Percentiles rank a stretch among this genome's conserved stretches.
These are phyloP conservation scores for Senna siamea DNA, from an alignment of 306 rosid species.

Conservation along the genomic window DNA sequence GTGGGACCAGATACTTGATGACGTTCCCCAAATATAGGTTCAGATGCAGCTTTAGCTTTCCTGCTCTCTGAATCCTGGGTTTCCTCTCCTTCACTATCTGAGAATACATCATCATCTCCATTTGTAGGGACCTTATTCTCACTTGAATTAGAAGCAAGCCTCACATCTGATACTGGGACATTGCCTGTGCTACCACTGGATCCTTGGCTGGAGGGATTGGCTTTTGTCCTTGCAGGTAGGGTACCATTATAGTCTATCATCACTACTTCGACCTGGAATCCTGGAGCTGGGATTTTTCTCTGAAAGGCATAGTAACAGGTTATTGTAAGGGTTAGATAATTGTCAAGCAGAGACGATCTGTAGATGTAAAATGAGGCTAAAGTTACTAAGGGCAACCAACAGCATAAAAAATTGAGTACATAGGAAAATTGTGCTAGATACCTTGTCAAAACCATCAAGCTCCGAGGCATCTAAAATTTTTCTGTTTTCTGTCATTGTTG, in stretches of 20 bases:
- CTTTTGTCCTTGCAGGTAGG: constrained; percentile 48
- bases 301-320: constrained; percentile 43
- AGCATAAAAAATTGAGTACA: constrained; percentile 6
- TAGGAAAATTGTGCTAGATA: constrained; percentile 37
- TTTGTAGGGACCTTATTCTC: constrained; percentile 42
- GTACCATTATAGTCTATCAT: constrained; percentile 75
- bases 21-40: constrained; percentile 37
- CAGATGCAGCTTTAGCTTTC: constrained; percentile 35
- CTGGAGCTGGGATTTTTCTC: constrained; percentile 90
- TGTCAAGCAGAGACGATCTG: constrained; percentile 14
- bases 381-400: neutral
- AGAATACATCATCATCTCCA: constrained; percentile 82
- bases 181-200: constrained; percentile 47
- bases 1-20: constrained; percentile 51
- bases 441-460: constrained; percentile 95
- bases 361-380: neutral
- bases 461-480: constrained; percentile 54
- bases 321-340: constrained; percentile 33
- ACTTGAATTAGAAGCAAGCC: constrained; percentile 45
- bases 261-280: constrained; percentile 85
- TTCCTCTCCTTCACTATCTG: constrained; percentile 87
- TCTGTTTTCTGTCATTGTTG: constrained; percentile 78
- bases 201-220: constrained; percentile 52
- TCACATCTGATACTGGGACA: constrained; percentile 37
- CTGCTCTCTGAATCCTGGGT: constrained; percentile 36